Base-by-base conservation (phyloP, 306 rosid species). In the Delonix regia region DNA sequence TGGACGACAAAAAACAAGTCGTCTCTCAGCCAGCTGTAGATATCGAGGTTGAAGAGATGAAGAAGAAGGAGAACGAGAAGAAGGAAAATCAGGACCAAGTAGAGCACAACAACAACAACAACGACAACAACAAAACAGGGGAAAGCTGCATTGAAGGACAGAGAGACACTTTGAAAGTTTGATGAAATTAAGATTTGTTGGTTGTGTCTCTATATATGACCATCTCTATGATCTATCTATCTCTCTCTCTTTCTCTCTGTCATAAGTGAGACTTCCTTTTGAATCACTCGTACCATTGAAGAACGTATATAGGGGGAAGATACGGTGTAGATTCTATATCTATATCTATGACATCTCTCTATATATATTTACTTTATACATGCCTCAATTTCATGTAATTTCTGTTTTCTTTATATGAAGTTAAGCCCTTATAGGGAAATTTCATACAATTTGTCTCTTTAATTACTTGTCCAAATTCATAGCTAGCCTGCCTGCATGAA, bases 11-110 rank as follows among this genome's bases (percentile, higher is more conserved):
- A 28, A 60, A 27, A 30, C 5, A 3, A 1, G 66, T 60, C 22
- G 0, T 14, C 64, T 57, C 64, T n/a, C 67, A 30, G 21, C 67
- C 67, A 30, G 25, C 69, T 7, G 62, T 49, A 47, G 74, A 72
- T 41, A 77, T 80, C 1, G 82, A 76, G 64, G 42, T 33, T n/a
- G 80, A 64, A 57, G 87, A 70, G 36, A 51, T 48, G 34, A 25
- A 67, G 68, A 70, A 70, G 60, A 33, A 78, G 73, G 33, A 56
- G 34, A 25, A 67, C 61, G 62, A 70, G 60, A 33, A 78, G 73
- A 42, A 56, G 0, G 30, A 53, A 38, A 22, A 28, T 22, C 39
- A 25, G 10, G 64, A 61, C 7, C 69, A 52, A 27, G 0, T 36
- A 15, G 73, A 56, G 65, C 14, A 30, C 30, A 7, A 7, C 19